These are phyloP conservation scores for Acanthamoeba royreba DNA, from an alignment of 208 protist species.

Conservation along the genomic window DNA sequence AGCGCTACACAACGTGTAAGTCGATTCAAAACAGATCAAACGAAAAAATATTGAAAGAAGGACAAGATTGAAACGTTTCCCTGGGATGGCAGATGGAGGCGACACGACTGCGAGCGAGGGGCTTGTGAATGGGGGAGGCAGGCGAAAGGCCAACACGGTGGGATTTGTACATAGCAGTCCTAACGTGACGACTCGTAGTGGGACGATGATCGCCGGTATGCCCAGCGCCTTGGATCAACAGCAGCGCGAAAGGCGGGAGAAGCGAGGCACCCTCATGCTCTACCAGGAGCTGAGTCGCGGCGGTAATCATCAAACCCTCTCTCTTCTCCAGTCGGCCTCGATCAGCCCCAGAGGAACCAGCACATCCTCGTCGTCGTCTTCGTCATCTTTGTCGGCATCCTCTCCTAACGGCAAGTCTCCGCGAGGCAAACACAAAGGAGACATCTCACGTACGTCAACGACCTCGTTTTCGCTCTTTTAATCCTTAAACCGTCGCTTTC, in stretches of 20 bases:
- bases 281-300: not conserved
- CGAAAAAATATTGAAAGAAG: too few relatives aligned
- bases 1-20: too few relatives aligned
- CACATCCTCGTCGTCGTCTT: not conserved
- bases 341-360: not conserved
- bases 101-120: too few relatives aligned
- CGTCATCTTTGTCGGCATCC: not conserved
- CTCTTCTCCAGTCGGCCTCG: not conserved
- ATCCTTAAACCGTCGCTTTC: not conserved
- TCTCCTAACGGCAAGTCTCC: not conserved
- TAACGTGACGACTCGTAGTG: not conserved
- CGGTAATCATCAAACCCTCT: not conserved
- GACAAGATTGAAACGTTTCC: too few relatives aligned
- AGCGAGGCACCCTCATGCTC: not conserved
- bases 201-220: not conserved
- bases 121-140: not conserved
- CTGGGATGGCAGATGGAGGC: too few relatives aligned
- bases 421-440: not conserved
- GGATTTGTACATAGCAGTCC: not conserved
- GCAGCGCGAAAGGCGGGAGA: not conserved
- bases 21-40: too few relatives aligned
- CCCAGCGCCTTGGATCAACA: not conserved
- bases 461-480: not conserved
- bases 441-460: not conserved
- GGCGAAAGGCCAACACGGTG: not conserved